phyloP scores from a whole-genome alignment of 1,284 basidiomycete species.

The Ustilago loliicola region DNA sequence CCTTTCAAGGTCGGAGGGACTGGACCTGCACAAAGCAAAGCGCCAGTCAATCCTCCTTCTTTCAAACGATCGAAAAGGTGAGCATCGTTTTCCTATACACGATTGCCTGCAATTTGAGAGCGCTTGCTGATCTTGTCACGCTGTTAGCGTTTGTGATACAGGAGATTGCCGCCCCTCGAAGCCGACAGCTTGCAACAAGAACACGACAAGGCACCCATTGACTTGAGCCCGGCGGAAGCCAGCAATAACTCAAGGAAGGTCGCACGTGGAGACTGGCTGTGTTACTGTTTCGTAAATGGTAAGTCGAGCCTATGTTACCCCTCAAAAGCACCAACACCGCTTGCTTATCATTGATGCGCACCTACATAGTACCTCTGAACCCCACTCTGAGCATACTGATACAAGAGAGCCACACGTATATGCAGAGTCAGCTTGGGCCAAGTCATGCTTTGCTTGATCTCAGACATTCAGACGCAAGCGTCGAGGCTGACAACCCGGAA shows the following conservation, averaged over 20 bases:
- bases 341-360: not conserved
- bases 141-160: not conserved
- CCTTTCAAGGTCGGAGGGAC: not conserved
- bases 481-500: not conserved
- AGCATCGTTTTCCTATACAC: not conserved
- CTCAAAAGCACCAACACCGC: not conserved
- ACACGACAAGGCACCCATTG: not conserved
- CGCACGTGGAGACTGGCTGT: conserved; percentile 50
- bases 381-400: conserved; percentile 14
- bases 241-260: conserved; percentile 2
- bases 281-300: conserved; percentile 54
- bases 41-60: not conserved
- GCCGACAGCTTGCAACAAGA: conserved; percentile 15
- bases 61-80: not conserved
- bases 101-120: not conserved
- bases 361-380: conserved; percentile 13
- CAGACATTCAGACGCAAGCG: not conserved
- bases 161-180: conserved; percentile 32
- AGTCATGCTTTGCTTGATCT: conserved; percentile 16
- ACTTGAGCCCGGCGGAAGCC: not conserved
- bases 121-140: not conserved
- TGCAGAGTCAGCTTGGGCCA: conserved; percentile 21
- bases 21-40: not conserved
- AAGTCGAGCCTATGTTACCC: not conserved
- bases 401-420: not conserved